Evolutionary conservation across 2,329 filamentous ascomycete species (phyloP).

Genomic region (Parasarocladium wereldwijsianum): DNA sequence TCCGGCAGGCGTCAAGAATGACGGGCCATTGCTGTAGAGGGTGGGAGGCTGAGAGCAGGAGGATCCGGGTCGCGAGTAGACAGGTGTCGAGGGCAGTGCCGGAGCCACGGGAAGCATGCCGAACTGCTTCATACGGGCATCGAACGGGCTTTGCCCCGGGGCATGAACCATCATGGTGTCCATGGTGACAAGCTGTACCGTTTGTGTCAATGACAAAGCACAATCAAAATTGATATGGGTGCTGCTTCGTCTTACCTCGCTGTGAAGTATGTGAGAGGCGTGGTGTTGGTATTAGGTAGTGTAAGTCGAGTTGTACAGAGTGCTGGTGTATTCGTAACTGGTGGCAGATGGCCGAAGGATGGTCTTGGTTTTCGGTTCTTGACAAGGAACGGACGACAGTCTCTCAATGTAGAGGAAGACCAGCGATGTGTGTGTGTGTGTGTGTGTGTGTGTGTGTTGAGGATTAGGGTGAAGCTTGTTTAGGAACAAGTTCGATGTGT

Average conservation of each 20-base stretch:
- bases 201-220: too few species aligned
- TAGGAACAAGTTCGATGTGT: not conserved
- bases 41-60: conserved; percentile 48
- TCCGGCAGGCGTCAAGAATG: conserved; percentile 57
- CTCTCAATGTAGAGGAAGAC: too few species aligned
- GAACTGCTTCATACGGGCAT: conserved; percentile 45
- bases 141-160: conserved; percentile 64
- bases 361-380: conserved; percentile 10
- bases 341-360: conserved; percentile 7
- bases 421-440: too few species aligned
- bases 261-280: conserved; percentile 5
- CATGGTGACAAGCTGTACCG: conserved; percentile 38
- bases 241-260: too few species aligned
- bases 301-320: conserved; percentile 4
- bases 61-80: conserved; percentile 51
- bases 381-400: conserved; percentile 31
- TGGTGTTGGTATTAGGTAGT: conserved; percentile 8
- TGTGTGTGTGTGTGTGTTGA: too few species aligned
- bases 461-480: conserved; percentile 7
- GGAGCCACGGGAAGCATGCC: conserved; percentile 40
- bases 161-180: conserved; percentile 46
- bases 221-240: too few species aligned
- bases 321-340: too few species aligned
- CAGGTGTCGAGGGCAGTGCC: conserved; percentile 45
- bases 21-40: conserved; percentile 41